These are phyloP conservation scores for Lagenidium giganteum DNA, from an alignment of 352 stramenopile species.

Conservation along the genomic window DNA sequence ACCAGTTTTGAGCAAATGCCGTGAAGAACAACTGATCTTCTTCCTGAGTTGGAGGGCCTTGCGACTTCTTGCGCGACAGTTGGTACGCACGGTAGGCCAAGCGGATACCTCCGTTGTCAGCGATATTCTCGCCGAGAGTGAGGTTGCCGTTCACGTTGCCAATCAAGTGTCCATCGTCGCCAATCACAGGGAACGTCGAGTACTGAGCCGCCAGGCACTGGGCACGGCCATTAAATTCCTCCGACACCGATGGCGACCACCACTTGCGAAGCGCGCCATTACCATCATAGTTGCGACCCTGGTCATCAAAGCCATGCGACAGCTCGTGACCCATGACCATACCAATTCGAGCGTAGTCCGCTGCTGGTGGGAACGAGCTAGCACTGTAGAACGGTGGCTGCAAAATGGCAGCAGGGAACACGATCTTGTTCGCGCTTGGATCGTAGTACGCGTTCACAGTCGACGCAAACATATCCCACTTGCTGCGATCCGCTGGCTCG, in stretches of 20 bases:
- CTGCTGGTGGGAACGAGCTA: constrained; percentile 71
- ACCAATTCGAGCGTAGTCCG: constrained; percentile 91
- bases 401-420: constrained; percentile 91
- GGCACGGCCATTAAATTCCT: constrained; percentile 41
- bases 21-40: constrained; percentile 65
- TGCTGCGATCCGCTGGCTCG: constrained; percentile 40
- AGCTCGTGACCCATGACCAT: constrained; percentile 94
- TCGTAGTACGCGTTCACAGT: constrained; percentile 89
- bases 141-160: constrained; percentile 85
- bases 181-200: constrained; percentile 42
- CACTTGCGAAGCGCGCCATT: constrained; percentile 87
- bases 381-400: constrained; percentile 81
- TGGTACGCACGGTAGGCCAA: constrained; percentile 83
- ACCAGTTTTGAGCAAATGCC: constrained; percentile 64
- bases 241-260: constrained; percentile 74
- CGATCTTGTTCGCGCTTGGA: constrained; percentile 82
- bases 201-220: constrained; percentile 61
- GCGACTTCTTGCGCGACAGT: constrained; percentile 27
- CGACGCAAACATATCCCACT: constrained; percentile 89
- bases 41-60: constrained; percentile 8
- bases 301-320: constrained; percentile 93
- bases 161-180: constrained; percentile 30
- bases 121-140: constrained; percentile 91
- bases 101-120: constrained; percentile 85
- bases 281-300: constrained; percentile 84